phyloP scores from a whole-genome alignment of 768 basidiomycete genomes.

The Gloeopeniophorella convolvens region DNA sequence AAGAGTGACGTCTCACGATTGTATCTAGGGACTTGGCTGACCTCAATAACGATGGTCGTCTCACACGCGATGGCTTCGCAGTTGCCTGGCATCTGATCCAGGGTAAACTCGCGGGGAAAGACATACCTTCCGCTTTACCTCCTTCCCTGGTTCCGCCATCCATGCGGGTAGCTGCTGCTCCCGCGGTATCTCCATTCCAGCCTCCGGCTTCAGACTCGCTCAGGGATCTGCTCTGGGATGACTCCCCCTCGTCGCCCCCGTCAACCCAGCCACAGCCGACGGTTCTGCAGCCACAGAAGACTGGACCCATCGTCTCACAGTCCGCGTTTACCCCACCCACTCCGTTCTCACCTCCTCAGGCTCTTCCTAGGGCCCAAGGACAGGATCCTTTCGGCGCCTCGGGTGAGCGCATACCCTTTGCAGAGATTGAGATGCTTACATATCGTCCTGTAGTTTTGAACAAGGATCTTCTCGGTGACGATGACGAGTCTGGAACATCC shows the following conservation, averaged over 20 bases:
- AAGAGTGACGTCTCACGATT: background rate
- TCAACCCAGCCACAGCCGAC: constrained; percentile 36
- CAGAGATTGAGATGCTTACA: background rate
- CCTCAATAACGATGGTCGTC: constrained; percentile 75
- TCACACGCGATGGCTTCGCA: constrained; percentile 90
- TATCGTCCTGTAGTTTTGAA: constrained; percentile 14
- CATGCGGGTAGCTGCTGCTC: constrained; percentile 44
- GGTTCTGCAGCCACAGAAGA: constrained; percentile 13
- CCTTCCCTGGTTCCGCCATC: constrained; percentile 75
- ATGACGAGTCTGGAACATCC: constrained; percentile 48
- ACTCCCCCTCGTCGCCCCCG: constrained; percentile 28
- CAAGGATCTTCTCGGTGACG: constrained; percentile 66
- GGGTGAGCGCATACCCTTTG: constrained; percentile 26
- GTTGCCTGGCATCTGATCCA: constrained; percentile 94
- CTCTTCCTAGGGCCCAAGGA: constrained; percentile 23
- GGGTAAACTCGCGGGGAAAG: constrained; percentile 71
- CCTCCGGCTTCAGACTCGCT: constrained; percentile 33
- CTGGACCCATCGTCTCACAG: background rate
- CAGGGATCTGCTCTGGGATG: constrained; percentile 42
- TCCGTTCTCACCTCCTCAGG: constrained; percentile 18
- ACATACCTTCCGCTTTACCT: constrained; percentile 68
- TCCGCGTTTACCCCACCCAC: constrained; percentile 1
- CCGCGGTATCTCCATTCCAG: constrained; percentile 34
- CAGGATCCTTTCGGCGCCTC: constrained; percentile 49
- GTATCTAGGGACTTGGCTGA: constrained; percentile 84